Percentiles rank a stretch among this genome's conserved stretches.
phyloP scores from a whole-genome alignment of 2,329 filamentous ascomycete species.

The Colletotrichum kahawae region DNA sequence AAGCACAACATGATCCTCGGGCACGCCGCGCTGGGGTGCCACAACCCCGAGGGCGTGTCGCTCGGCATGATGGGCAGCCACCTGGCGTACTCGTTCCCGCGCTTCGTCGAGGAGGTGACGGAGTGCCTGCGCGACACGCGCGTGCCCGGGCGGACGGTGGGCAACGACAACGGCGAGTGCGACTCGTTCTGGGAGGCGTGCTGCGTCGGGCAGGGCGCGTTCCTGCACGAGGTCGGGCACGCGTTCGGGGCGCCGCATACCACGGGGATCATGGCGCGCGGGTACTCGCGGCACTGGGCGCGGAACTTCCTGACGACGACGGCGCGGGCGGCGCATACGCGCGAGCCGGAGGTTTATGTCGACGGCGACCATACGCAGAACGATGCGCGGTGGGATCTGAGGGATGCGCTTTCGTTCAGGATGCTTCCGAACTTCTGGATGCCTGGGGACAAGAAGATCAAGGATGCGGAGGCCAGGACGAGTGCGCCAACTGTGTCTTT shows the following conservation, averaged over 20 bases:
- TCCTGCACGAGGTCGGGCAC: conserved; percentile 75
- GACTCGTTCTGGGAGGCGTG: conserved; percentile 49
- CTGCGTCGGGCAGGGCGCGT: conserved; percentile 67
- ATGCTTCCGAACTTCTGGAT: conserved; percentile 72
- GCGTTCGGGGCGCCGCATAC: conserved; percentile 74
- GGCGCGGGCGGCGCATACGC: conserved; percentile 33
- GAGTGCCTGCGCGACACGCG: conserved; percentile 49
- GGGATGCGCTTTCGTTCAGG: conserved; percentile 71
- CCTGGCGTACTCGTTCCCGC: conserved; percentile 72
- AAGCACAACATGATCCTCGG: conserved; percentile 63
- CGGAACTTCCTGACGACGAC: conserved; percentile 43
- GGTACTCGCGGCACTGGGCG: conserved; percentile 46
- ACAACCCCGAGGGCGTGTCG: conserved; percentile 60
- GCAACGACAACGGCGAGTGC: conserved; percentile 47
- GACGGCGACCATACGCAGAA: conserved; percentile 43
- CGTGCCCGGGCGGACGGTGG: conserved; percentile 40
- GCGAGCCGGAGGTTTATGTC: conserved; percentile 20
- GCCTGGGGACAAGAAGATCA: conserved; percentile 57
- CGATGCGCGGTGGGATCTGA: conserved; percentile 71
- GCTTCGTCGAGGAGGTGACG: conserved; percentile 69
- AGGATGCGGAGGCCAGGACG: conserved; percentile 15
- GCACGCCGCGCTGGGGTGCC: conserved; percentile 66
- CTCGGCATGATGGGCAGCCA: conserved; percentile 77
- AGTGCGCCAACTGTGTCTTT: neutral
- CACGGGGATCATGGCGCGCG: conserved; percentile 66